Percentiles rank a stretch among this genome's conserved stretches.
phyloP scores from a whole-genome alignment of 2,329 filamentous ascomycete species.

The Aureobasidium sp. region DNA sequence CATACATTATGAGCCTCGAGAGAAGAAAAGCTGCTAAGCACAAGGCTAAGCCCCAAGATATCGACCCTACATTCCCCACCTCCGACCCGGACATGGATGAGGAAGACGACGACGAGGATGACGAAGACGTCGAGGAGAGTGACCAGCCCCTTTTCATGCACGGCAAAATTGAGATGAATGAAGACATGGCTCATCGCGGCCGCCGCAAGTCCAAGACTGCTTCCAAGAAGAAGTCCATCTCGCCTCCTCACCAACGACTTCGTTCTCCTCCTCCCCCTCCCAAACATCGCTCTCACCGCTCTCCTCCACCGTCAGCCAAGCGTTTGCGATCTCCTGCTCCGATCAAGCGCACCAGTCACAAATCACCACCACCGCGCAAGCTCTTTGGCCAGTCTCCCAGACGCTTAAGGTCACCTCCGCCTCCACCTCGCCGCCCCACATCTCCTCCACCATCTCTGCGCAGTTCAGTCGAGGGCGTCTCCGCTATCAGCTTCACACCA shows the following conservation, averaged over 20 bases:
- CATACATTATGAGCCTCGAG: constrained; percentile 79
- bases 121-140: constrained; percentile 47
- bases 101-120: constrained; percentile 54
- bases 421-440: constrained; percentile 36
- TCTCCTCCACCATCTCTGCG: constrained; percentile 62
- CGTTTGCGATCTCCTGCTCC: constrained; percentile 28
- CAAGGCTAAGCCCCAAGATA: constrained; percentile 83
- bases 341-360: constrained; percentile 24
- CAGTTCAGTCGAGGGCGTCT: constrained; percentile 33
- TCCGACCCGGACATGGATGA: constrained; percentile 83
- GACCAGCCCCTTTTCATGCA: constrained; percentile 65
- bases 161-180: constrained; percentile 54
- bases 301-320: constrained; percentile 32
- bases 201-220: constrained; percentile 24
- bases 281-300: constrained; percentile 33
- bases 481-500: constrained; percentile 28
- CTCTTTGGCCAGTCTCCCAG: constrained; percentile 66
- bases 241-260: constrained; percentile 55
- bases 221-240: constrained; percentile 37
- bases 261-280: constrained; percentile 37
- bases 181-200: constrained; percentile 47
- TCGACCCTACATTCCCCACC: constrained; percentile 93
- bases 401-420: constrained; percentile 44
- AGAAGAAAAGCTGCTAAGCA: constrained; percentile 76
- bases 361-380: constrained; percentile 38